These are phyloP conservation scores for Cytospora piceae DNA, from an alignment of 2,329 filamentous ascomycete genomes.

Conservation along the genomic window DNA sequence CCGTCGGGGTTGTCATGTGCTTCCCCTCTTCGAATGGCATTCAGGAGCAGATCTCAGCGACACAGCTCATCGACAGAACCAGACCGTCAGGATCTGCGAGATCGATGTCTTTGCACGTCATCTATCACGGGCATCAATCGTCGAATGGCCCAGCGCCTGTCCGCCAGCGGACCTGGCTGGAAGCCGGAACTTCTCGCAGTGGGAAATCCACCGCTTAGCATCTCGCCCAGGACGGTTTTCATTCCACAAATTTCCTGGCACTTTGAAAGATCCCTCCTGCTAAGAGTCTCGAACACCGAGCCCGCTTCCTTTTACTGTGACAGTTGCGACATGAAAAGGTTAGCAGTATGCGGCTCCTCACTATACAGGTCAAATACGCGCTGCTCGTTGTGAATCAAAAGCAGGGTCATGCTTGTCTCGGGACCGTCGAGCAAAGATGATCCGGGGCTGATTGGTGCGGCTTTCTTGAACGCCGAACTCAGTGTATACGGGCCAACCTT, in stretches of 20 bases:
- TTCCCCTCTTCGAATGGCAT: background rate
- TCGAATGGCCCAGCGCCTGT: background rate
- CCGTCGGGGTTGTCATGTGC: background rate
- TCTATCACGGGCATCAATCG: conserved; percentile 7
- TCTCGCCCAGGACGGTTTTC: background rate
- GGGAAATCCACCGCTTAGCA: background rate
- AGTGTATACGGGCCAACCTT: conserved; percentile 6
- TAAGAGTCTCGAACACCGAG: background rate
- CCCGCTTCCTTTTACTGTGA: background rate
- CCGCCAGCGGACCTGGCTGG: background rate
- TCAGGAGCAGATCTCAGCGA: conserved; percentile 13
- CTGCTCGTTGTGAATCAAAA: background rate
- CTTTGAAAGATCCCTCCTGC: background rate
- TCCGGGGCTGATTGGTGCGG: conserved; percentile 9
- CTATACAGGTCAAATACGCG: background rate
- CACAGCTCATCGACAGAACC: background rate
- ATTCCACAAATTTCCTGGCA: background rate
- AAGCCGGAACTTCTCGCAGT: background rate
- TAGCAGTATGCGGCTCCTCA: conserved; percentile 6
- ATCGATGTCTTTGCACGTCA: conserved; percentile 14
- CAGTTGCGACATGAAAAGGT: background rate
- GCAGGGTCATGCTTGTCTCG: conserved; percentile 24
- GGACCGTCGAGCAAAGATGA: background rate
- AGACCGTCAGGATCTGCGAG: conserved; percentile 16
- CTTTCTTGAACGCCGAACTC: conserved; percentile 13